Evolutionary conservation across 2,329 filamentous ascomycete genomes (phyloP), one percentile per base, ranked within the genome.

Genomic region (Curvularia sp.): DNA sequence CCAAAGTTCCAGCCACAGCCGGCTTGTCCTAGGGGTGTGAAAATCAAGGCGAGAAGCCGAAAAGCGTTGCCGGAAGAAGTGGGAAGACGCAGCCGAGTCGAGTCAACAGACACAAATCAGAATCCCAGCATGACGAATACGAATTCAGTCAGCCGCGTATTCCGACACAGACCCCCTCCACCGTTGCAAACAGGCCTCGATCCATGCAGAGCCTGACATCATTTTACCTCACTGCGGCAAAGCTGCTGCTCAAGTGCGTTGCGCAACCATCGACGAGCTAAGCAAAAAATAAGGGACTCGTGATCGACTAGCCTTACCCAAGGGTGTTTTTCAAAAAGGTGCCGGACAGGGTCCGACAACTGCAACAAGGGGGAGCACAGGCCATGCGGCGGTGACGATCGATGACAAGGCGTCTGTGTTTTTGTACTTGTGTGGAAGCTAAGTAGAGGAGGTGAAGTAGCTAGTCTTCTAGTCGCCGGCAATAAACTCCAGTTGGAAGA

Each of bases 281-380:
- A 23, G 28, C 5, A 30, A 30, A 30, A 30, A 30, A 30, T 19
- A 30, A 48, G 45, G 45, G 45, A 48, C 45, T 25, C 32, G 45
- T 48, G 45, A 48, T 34, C 32, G 30, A 34, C 30, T 28, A n/a
- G 21, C 1, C 39, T 30, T 19, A 25, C 18, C 28, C 12, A 30
- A 27, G 27, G 19, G 27, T 10, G 21, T 19, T 38, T 38, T 38
- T 9, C n/a, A n/a, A 21, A 34, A 12, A 49, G 34, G 34, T n/a
- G 47, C 47, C 47, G 47, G 28, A 12, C 32, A 49, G 47, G 47
- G 47, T 49, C 47, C 34, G 47, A 49, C n/a, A n/a, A 19, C 25
- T 18, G 25, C 25, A 27, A 27, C 25, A 3, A 27, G 7, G 15
- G 12, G 12, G 15, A 18, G 19, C 18, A 34, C 30, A 7, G 27